A percentile compares a stretch with the other conserved stretches of the same genome.
These are phyloP conservation scores for Neopestalotiopsis clavispora DNA, from an alignment of 2,329 filamentous ascomycete genomes.

Conservation along the genomic window DNA sequence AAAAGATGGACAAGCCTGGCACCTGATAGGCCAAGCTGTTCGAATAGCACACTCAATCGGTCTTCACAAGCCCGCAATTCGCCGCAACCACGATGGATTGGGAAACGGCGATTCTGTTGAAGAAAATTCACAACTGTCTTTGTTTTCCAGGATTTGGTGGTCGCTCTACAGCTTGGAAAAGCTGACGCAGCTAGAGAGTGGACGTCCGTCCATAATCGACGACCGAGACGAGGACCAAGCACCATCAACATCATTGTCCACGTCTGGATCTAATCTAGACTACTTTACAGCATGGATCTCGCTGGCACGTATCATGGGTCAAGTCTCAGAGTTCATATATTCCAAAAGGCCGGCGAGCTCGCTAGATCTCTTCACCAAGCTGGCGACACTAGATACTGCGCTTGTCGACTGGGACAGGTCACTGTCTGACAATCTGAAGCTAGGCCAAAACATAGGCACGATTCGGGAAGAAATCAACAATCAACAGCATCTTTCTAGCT, in stretches of 20 bases:
- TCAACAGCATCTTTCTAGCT: conserved; percentile 1
- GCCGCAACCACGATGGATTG: neutral
- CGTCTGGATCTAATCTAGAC: neutral
- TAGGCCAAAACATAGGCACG: conserved; percentile 15
- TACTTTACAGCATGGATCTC: conserved; percentile 24
- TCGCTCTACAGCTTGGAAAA: conserved; percentile 27
- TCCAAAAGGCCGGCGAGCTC: conserved; percentile 18
- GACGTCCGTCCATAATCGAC: conserved; percentile 27
- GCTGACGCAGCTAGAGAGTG: conserved; percentile 30
- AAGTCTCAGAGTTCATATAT: conserved; percentile 22
- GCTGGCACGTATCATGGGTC: conserved; percentile 23
- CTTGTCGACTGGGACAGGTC: conserved; percentile 24
- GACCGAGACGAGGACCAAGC: conserved; percentile 23
- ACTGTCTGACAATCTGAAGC: conserved; percentile 19
- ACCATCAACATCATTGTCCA: neutral
- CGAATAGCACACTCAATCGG: conserved; percentile 32
- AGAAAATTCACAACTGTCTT: neutral
- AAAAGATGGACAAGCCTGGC: conserved; percentile 32
- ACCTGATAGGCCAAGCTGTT: conserved; percentile 29
- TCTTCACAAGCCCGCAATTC: conserved; percentile 23
- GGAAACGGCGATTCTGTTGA: neutral
- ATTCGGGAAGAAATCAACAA: neutral
- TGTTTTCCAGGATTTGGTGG: conserved; percentile 25
- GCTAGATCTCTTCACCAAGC: conserved; percentile 18
- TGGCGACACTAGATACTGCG: conserved; percentile 20